Evolutionary conservation across 116 monocot species (phyloP), one percentile per base, ranked within the genome.

Genomic region (Zostera marina): DNA sequence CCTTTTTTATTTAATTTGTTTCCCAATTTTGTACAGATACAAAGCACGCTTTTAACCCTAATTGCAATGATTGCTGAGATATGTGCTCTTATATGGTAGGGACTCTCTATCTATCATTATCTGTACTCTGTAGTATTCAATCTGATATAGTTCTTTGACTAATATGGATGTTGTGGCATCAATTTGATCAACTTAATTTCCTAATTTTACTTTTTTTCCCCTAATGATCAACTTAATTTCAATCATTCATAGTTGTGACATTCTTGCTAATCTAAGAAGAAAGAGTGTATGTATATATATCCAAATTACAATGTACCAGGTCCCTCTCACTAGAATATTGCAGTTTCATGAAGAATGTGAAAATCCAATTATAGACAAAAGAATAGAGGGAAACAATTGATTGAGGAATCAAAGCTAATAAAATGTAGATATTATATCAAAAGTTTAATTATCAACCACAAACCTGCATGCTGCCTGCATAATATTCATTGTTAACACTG

Each of bases 1-100:
- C 16, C 8, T 20, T 7, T 42, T 59, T 42, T 42, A 19, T 11
- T 42, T 22, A 1, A 40, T 38, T 16, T 25, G 25, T 38, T 13
- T 40, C 38, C 32, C 40, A 59, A 24, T 61, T 22, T 56, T 66
- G 11, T 75, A 54, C 80, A 96, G 96, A 73, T 96, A 62, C 85
- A 83, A 70, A 82, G 55, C 82, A 96, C 85, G 73, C 45, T 83
- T 20, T 51, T 96, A 68, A 85, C 96, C 45, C 44, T 96, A 51
- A 69, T 96, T 72, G 80, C 83, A 32, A 77, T 89, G 45, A 69
- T 96, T 61, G 47, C 48, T 63, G 96, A 89, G 77, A 82, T 85
- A 16, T 89, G 80, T 72, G 82, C 96, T 52, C 74, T 96, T 54
- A 53, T 75, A 19, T 96, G 96, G 96, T 96, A 80, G 67, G 68